Percentiles rank a stretch among this genome's conserved stretches.
These are phyloP conservation scores for Oryza longistaminata DNA, from an alignment of 176 grass and related monocot species.

Conservation along the genomic window DNA sequence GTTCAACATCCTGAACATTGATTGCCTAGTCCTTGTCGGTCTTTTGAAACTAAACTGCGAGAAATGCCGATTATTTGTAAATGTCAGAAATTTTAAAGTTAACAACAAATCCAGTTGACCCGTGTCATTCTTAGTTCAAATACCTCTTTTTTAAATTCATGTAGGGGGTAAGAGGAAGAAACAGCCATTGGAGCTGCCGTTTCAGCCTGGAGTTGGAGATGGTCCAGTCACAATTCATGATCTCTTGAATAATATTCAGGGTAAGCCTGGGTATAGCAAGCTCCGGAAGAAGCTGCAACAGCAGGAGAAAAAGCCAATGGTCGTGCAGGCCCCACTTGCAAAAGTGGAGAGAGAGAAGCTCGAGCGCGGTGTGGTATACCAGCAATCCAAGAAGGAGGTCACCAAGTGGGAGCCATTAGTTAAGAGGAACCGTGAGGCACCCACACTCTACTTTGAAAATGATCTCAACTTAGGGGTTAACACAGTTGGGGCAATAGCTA, in stretches of 20 bases:
- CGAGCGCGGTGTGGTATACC: conserved; percentile 50
- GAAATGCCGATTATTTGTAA: neutral
- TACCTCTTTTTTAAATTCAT: neutral
- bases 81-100: conserved; percentile 12
- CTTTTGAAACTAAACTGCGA: neutral
- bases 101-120: neutral
- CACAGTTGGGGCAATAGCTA: conserved; percentile 81
- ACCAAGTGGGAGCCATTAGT: conserved; percentile 68
- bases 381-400: conserved; percentile 47
- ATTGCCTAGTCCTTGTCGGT: neutral
- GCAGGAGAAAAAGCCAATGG: conserved; percentile 58
- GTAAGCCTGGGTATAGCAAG: conserved; percentile 75
- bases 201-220: conserved; percentile 49
- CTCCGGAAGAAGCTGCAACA: conserved; percentile 73
- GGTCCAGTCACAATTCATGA: conserved; percentile 69
- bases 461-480: conserved; percentile 65
- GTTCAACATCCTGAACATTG: neutral
- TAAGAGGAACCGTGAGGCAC: conserved; percentile 73
- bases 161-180: conserved; percentile 69
- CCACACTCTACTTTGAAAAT: conserved; percentile 77
- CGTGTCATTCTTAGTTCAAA: neutral
- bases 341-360: conserved; percentile 65
- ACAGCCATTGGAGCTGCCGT: conserved; percentile 36
- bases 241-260: conserved; percentile 75
- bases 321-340: conserved; percentile 60